These are phyloP conservation scores for Vitis cinerea DNA, from an alignment of 164 flowering plant genomes.

Conservation along the genomic window DNA sequence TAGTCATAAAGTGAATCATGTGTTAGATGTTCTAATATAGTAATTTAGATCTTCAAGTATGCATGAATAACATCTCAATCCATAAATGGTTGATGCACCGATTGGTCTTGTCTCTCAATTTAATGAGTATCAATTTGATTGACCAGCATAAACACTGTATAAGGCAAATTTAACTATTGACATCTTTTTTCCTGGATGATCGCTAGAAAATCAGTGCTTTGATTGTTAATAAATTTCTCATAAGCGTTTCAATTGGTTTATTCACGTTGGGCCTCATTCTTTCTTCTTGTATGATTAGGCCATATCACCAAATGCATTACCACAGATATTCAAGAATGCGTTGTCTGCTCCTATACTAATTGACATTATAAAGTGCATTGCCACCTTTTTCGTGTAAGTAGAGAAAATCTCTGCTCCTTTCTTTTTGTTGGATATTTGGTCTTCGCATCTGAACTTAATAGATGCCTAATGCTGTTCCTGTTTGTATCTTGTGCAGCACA, in stretches of 20 bases:
- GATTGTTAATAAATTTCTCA: not conserved
- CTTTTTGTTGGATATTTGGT: not conserved
- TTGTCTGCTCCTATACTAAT: constrained; percentile 70
- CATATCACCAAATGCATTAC: constrained; percentile 61
- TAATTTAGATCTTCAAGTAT: not conserved
- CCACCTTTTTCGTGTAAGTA: constrained; percentile 76
- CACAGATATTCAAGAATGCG: constrained; percentile 80
- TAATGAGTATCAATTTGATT: not conserved
- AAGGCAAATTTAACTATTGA: not conserved
- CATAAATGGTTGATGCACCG: not conserved
- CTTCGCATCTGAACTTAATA: not conserved
- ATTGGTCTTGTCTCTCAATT: not conserved
- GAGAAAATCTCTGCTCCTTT: not conserved
- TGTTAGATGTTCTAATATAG: not conserved
- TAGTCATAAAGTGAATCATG: not conserved
- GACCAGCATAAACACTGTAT: not conserved
- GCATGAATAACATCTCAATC: not conserved
- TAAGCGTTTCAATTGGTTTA: not conserved
- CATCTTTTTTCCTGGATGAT: not conserved
- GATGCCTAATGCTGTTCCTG: not conserved
- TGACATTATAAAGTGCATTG: constrained; percentile 72
- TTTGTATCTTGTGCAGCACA: constrained; percentile 44
- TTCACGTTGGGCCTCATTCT: not conserved
- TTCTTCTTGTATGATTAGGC: constrained; percentile 37
- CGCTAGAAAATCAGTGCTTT: not conserved